Base-by-base conservation (phyloP, 1,139 yeast species). In the Suhomyces choctaworum region DNA sequence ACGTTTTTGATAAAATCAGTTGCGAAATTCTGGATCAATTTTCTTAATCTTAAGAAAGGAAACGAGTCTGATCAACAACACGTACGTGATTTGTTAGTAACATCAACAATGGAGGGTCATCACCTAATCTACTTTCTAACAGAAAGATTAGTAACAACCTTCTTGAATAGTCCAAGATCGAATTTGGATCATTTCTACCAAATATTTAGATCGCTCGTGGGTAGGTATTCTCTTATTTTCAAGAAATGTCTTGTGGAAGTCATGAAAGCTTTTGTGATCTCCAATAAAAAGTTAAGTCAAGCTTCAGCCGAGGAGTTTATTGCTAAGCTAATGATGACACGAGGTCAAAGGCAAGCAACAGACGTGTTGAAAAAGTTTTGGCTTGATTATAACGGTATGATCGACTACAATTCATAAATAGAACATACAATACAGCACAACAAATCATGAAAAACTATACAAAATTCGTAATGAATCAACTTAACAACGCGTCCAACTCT, bases 281-380 rank as follows among this genome's bases (percentile, higher is more conserved):
- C 25, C 15, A 16, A 24, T 21, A 20, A 17, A 22, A 34, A 27
- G 10, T 8, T 34, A 4, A 20, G 19, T 5, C 8, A 22, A 2
- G 16, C 20, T 7, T 14, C 34, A 4, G 15, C 31, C 9, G 51
- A 64, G 7, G 50, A 61, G 2, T 77, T 84, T 45, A 54, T 80
- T 4, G 75, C 71, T 37, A 79, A 78, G 54, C 48, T 86, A 12
- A 55, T 80, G 58, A 40, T 80, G 6, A 77, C 88, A 0, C 66
- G 89, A 44, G 94, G 94, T 0, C 76, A 74, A 27, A 62, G 87
- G 37, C 69, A 71, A 34, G 81, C 82, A 1, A 70, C 73, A 33
- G 74, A 68, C 1, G 64, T 82, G 0, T 64, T 83, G 13, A 78
- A 76, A 45, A 75, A 73, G 38, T 80, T 80, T 47, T 85, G 95